Evolutionary conservation across 2,329 filamentous ascomycete species (phyloP), one percentile per base, ranked within the genome.

Genomic region (Cladosporium sp.): DNA sequence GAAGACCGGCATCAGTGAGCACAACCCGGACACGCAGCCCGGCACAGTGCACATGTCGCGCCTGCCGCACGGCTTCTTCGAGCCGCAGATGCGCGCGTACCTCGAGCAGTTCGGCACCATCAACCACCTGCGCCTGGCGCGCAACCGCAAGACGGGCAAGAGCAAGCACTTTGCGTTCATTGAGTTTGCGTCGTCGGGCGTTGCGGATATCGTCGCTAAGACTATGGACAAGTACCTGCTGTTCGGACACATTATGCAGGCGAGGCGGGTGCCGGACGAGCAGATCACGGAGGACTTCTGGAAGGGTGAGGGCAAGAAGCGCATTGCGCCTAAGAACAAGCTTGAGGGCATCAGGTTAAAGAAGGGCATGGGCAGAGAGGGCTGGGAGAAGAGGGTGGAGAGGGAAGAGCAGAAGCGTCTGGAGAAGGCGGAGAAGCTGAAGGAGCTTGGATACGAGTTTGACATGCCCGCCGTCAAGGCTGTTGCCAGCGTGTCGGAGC

Each of bases 211-310:
- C 71, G 94, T 96, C 32, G 90, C 92, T 58, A 91, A 93, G 81
- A 97, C 95, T 25, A 99, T 99, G 95, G 88, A 97, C 83, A 96
- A 93, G 80, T 99, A 99, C 79, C 87, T 98, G 46, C 85, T 99
- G 75, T 98, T 97, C 77, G 92, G 92, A 6, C 94, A 97, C 77
- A 91, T 98, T 68, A 84, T 99, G 71, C 94, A 96, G 79, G 94
- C 93, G 79, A 91, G 92, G 76, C 82, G 88, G 26, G 86, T 97
- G 4, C 87, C 91, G 4, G 82, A 87, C 65, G 91, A 91, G 67
- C 88, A 93, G 75, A 82, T 97, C 51, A 92, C 96, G 76, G 85
- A 88, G 26, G 85, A 92, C 67, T 82, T 97, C 62, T 98, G 93
- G 87, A 93, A 95, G 81, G 93, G 93, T 43, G 92, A 93, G 73